Percentiles rank a stretch among this genome's conserved stretches.
phyloP scores from a whole-genome alignment of 208 protist species.

The Jaenimonas drosophilae region DNA sequence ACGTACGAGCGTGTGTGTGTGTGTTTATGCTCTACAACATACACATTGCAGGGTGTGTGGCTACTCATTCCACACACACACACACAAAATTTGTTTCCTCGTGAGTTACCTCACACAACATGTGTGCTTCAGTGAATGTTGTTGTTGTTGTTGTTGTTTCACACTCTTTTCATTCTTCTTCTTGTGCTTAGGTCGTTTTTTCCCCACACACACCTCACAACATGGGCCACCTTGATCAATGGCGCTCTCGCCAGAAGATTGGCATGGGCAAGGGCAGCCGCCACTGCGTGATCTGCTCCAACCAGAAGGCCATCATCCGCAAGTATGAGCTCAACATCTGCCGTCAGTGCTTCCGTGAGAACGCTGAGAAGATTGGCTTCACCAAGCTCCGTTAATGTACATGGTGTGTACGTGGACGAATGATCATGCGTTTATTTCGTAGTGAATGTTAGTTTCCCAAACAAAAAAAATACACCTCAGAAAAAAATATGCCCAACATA shows the following conservation, averaged over 20 bases:
- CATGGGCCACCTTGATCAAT: conserved; percentile 91
- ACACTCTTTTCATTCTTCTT: conserved; percentile 6
- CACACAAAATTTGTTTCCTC: no score
- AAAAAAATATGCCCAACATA: not conserved
- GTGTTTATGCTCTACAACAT: no score
- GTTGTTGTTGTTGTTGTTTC: conserved; percentile 13
- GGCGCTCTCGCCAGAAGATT: conserved; percentile 89
- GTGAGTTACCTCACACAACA: no score
- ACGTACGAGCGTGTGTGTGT: no score
- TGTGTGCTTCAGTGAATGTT: no score
- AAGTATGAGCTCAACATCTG: conserved; percentile 93
- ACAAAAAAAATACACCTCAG: not conserved
- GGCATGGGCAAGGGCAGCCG: conserved; percentile 87
- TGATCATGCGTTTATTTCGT: not conserved
- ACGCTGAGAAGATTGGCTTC: conserved; percentile 87
- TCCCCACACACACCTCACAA: conserved; percentile 1
- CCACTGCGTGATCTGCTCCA: conserved; percentile 87
- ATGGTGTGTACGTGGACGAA: not conserved
- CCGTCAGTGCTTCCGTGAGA: conserved; percentile 93
- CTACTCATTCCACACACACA: no score
- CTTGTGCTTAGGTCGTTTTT: not conserved
- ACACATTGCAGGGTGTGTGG: no score
- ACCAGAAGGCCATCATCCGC: conserved; percentile 90
- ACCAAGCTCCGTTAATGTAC: conserved; percentile 84
- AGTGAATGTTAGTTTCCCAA: not conserved